Evolutionary conservation across 73 alveolate genomes (phyloP), one percentile per base, ranked within the genome.

Genomic region (Symbiodinium pilosum): DNA sequence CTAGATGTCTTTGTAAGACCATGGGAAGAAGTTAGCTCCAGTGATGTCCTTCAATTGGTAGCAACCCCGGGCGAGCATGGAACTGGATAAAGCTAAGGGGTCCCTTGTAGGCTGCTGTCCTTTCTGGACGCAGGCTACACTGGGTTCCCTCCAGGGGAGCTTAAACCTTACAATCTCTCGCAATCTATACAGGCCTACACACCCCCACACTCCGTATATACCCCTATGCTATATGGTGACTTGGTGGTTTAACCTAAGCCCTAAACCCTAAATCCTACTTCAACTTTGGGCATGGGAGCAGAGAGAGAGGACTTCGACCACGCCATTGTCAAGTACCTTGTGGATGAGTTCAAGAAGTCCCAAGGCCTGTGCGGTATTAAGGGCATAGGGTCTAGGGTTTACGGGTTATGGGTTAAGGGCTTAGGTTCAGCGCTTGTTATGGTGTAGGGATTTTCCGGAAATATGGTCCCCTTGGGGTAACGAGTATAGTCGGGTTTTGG

Each of bases 221-320:
- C 64, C 64, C 64, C 64, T 47, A 47, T 11, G 16, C 64, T 16
- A 7, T 47, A 47, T 47, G 7, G 24, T 11, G 64, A 16, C 64
- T 16, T n/a, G n/a, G n/a, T n/a, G n/a, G n/a, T n/a, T n/a, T n/a
- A 47, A 26, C 73, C 21, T 12, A 16, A 56, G 4, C 73, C 73
- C 73, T 56, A 56, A 20, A 56, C 73, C 73, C 73, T 26, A 56
- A 8, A 56, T 26, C 26, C 73, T 32, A 26, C 64, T 47, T n/a
- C 24, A 47, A 47, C 64, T 16, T 16, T 47, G 16, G 16, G 64
- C 64, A 7, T 16, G n/a, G 7, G 16, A 47, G 16, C 71, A 7
- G 71, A 3, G n/a, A 12, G 40, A 64, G 28, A 64, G 77, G 99
- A 99, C 95, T 99, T 99, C 99, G 99, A 99, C 83, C 98, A 93